phyloP scores from a whole-genome alignment of 2,329 filamentous ascomycete species.

The Trichoderma arundinaceum region DNA sequence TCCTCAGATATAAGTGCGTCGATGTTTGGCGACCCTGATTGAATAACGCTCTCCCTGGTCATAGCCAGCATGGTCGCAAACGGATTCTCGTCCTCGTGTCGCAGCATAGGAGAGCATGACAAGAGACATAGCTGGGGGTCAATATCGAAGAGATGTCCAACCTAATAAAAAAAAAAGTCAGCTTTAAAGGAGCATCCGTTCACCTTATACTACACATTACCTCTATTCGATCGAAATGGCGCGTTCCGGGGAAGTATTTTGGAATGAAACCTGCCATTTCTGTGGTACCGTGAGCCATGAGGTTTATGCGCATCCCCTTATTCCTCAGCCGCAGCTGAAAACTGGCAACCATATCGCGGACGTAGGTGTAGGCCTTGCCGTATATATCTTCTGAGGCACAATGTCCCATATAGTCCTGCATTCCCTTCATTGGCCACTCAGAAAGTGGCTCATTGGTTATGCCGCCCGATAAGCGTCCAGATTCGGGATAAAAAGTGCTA shows the following conservation, averaged over 20 bases:
- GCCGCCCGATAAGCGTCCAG: background rate
- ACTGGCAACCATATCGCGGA: constrained; percentile 34
- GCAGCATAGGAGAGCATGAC: constrained; percentile 32
- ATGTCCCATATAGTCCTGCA: constrained; percentile 34
- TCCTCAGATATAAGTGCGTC: constrained; percentile 29
- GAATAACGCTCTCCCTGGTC: constrained; percentile 29
- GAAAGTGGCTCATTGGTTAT: constrained; percentile 37
- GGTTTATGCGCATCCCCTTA: background rate
- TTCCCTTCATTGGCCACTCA: constrained; percentile 40
- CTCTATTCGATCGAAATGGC: constrained; percentile 19
- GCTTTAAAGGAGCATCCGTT: background rate
- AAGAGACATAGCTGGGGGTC: constrained; percentile 30
- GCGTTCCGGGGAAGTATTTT: rapidly evolving
- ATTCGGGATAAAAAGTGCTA: constrained; percentile 34
- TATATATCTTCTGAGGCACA: constrained; percentile 39
- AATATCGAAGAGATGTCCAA: constrained; percentile 34
- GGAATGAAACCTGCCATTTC: background rate
- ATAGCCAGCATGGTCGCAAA: constrained; percentile 37
- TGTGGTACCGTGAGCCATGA: background rate
- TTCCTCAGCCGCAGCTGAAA: constrained; percentile 34
- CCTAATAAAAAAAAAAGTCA: constrained; percentile 23
- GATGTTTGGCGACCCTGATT: background rate
- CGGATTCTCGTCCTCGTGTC: constrained; percentile 38
- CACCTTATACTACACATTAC: background rate
- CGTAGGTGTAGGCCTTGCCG: constrained; percentile 41